Conservation (phyloP, 768 basidiomycete species). For the Macrocybe gigantea region DNA sequence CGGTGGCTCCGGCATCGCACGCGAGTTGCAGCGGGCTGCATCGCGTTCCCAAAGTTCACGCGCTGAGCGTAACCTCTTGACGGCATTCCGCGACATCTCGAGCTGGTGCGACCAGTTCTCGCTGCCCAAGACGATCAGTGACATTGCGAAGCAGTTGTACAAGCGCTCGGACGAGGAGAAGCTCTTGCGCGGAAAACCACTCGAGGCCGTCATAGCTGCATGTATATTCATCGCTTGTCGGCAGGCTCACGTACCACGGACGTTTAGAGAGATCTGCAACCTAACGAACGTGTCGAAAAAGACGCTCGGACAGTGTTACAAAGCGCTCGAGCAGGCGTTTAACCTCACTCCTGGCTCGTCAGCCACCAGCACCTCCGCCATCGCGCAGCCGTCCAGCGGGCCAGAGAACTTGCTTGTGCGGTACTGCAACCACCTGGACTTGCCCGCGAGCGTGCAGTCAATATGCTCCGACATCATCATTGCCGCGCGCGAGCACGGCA, state of each 20-base stretch:
- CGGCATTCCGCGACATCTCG: slow-evolving; percentile 87
- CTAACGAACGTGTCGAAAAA: slow-evolving; percentile 94
- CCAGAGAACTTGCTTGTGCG: slow-evolving; percentile 88
- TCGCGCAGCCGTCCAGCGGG: slow-evolving; percentile 47
- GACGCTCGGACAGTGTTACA: slow-evolving; percentile 89
- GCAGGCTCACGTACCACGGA: slow-evolving; percentile 91
- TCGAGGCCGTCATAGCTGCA: slow-evolving; percentile 92
- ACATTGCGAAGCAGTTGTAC: slow-evolving; percentile 95
- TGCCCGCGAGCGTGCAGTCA: slow-evolving; percentile 76
- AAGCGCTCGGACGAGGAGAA: slow-evolving; percentile 97
- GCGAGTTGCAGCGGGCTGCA: slow-evolving; percentile 89
- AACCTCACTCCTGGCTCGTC: slow-evolving; percentile 81
- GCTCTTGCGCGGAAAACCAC: slow-evolving; percentile 82
- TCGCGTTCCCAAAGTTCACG: slow-evolving; percentile 74
- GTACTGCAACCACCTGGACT: slow-evolving; percentile 88
- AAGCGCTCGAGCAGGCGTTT: slow-evolving; percentile 82
- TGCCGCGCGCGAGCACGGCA: slow-evolving; percentile 73
- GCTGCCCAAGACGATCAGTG: slow-evolving; percentile 88
- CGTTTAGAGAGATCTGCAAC: slow-evolving; percentile 94
- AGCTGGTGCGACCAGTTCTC: slow-evolving; percentile 96
- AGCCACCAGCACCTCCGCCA: slow-evolving; percentile 32
- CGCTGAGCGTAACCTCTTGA: slow-evolving; percentile 78
- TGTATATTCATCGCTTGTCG: slow-evolving; percentile 98
- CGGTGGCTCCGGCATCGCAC: slow-evolving; percentile 88
- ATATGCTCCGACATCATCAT: slow-evolving; percentile 82